A percentile compares a stretch with the other conserved stretches of the same genome.
phyloP scores from a whole-genome alignment of 495 filamentous ascomycete genomes.

The Talaromyces thailandensis region DNA sequence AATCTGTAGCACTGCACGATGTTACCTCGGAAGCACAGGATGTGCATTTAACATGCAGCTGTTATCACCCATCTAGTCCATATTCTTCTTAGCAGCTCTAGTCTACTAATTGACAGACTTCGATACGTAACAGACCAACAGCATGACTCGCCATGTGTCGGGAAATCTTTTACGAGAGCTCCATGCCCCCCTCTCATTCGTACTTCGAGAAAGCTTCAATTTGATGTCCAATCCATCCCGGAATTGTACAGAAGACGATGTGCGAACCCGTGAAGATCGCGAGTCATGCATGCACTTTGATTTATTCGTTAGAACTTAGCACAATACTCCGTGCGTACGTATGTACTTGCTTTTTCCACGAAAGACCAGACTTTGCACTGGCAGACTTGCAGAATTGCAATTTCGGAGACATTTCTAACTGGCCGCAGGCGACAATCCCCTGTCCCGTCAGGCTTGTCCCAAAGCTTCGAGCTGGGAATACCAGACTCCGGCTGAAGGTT shows the following conservation, averaged over 20 bases:
- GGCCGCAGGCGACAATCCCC: too few relatives aligned
- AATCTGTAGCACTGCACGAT: neutral
- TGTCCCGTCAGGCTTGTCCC: too few relatives aligned
- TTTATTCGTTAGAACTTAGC: too few relatives aligned
- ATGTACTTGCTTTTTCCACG: neutral
- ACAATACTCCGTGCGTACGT: too few relatives aligned
- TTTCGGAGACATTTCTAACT: neutral
- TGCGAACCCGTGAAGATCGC: neutral
- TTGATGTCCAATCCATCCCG: neutral
- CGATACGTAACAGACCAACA: neutral
- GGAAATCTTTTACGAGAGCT: neutral
- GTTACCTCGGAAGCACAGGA: constrained; percentile 1
- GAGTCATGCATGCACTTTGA: neutral
- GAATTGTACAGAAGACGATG: neutral
- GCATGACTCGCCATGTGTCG: neutral
- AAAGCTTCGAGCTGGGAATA: neutral
- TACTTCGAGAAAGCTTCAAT: neutral
- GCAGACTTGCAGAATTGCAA: too few relatives aligned
- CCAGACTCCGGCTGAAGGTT: neutral
- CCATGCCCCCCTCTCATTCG: neutral
- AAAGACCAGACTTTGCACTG: too few relatives aligned
- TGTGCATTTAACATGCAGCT: neutral
- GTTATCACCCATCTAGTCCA: neutral
- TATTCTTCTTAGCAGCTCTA: neutral
- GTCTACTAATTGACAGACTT: neutral